Base-by-base conservation (phyloP, 306 rosid genomes). In the Gleditsia sinensis region DNA sequence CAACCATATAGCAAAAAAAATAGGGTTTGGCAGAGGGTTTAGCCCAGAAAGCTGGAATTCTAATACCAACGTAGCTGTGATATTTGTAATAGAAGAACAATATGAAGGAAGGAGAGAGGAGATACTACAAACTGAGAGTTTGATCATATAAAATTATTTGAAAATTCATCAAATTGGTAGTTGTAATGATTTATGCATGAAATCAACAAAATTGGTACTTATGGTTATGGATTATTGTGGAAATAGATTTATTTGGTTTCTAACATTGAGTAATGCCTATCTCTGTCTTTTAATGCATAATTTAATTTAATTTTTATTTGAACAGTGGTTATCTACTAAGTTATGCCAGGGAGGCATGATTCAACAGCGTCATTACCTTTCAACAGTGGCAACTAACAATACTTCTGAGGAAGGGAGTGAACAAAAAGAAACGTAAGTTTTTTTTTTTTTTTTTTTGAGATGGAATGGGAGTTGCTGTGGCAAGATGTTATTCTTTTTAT, bases 381-480 rank as follows among this genome's bases (percentile, higher is more conserved):
- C 86, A 34, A 85, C 88, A 13, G 14, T 24, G 32, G 1, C 79
- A 13, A 51, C 79, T n/a, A 53, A 74, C 70, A 64, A 74, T 77
- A n/a, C 86, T 28, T 40, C 83, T 28, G 71, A 70, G 69, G 76
- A 57, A 32, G 78, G 72, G 39, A 67, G 68, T 37, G 80, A 78
- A 61, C 28, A 71, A 32, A 19, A 66, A 12, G 57, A 80, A 71
- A 81, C 74, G 88, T 85, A 78, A 78, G 88, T 75, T 64, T 25
- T 63, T 72, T 0, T 62, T 61, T 80, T 75, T 64, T 25, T 63
- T 72, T 0, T 62, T 61, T 80, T 69, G 72, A 80, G 64, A 76
- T 53, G n/a, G n/a, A 54, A 9, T 13, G 13, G 3, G 32, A 20
- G 8, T 60, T 43, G 36, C 30, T 48, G 13, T 62, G 37, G 48